Evolutionary conservation across 2,329 filamentous ascomycete genomes (phyloP).

Genomic region (Xylaria multiplex): DNA sequence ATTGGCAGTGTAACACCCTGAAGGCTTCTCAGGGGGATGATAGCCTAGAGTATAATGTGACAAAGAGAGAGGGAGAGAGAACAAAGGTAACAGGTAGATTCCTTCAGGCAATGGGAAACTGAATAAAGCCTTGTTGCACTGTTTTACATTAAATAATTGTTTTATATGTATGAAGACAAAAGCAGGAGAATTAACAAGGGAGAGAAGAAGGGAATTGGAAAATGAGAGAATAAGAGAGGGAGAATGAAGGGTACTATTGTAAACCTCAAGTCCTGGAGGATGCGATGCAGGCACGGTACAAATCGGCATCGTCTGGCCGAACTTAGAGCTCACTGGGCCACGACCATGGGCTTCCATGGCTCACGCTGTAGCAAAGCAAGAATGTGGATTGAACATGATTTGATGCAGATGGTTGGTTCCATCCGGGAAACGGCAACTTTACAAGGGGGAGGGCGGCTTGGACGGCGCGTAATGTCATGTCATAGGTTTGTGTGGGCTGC

Average conservation of each 20-base stretch:
- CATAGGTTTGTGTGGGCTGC: constrained; percentile 11
- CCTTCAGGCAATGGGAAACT: constrained; percentile 8
- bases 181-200: background rate
- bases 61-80: constrained; percentile 1
- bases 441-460: constrained; percentile 27
- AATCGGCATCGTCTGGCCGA: constrained; percentile 32
- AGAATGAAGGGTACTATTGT: background rate
- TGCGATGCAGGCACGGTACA: constrained; percentile 10
- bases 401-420: constrained; percentile 14
- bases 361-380: constrained; percentile 18
- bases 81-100: constrained; percentile 3
- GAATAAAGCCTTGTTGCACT: constrained; percentile 10
- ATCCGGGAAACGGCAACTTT: constrained; percentile 29
- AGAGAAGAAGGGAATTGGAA: background rate
- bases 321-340: constrained; percentile 5
- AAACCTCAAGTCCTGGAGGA: constrained; percentile 1
- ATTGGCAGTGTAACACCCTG: background rate
- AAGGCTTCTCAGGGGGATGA: constrained; percentile 13
- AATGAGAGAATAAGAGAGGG: no score
- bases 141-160: background rate
- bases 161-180: constrained; percentile 12
- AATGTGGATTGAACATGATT: constrained; percentile 30
- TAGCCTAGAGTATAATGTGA: background rate
- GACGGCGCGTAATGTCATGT: constrained; percentile 30
- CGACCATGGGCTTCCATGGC: constrained; percentile 4